phyloP scores from a whole-genome alignment of 2,329 filamentous ascomycete species.

The Rhynchosporium agropyri region DNA sequence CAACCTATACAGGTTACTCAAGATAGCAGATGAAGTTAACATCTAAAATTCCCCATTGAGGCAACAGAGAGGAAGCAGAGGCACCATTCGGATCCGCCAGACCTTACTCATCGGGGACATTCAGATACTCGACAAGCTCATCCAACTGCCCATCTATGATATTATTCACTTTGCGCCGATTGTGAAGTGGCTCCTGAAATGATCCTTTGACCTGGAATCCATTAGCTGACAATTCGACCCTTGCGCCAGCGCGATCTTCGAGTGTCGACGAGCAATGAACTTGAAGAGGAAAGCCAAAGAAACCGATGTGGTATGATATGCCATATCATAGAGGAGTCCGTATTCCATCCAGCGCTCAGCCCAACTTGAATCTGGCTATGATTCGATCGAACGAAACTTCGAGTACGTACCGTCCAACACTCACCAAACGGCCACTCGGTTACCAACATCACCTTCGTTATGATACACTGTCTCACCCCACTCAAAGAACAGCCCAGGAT shows the following conservation, averaged over 20 bases:
- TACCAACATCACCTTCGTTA: slow-evolving; percentile 12
- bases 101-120: not conserved
- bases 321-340: too few relatives aligned
- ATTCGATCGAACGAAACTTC: too few relatives aligned
- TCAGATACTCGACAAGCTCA: slow-evolving; percentile 1
- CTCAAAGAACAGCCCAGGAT: not conserved
- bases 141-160: slow-evolving; percentile 7
- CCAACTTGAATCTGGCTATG: not conserved
- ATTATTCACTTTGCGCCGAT: not conserved
- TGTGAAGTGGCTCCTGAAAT: not conserved
- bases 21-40: too few relatives aligned
- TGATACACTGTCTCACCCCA: not conserved
- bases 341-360: too few relatives aligned
- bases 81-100: too few relatives aligned
- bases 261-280: too few relatives aligned
- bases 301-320: too few relatives aligned
- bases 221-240: too few relatives aligned
- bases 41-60: not conserved
- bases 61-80: not conserved
- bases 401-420: slow-evolving; percentile 13
- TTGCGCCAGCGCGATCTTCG: too few relatives aligned
- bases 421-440: slow-evolving; percentile 9
- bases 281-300: too few relatives aligned
- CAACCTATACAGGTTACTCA: too few relatives aligned
- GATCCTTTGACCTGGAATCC: not conserved